These are phyloP conservation scores for Yarrowia phangngaensis DNA, from an alignment of 805 yeast genomes.

Conservation along the genomic window DNA sequence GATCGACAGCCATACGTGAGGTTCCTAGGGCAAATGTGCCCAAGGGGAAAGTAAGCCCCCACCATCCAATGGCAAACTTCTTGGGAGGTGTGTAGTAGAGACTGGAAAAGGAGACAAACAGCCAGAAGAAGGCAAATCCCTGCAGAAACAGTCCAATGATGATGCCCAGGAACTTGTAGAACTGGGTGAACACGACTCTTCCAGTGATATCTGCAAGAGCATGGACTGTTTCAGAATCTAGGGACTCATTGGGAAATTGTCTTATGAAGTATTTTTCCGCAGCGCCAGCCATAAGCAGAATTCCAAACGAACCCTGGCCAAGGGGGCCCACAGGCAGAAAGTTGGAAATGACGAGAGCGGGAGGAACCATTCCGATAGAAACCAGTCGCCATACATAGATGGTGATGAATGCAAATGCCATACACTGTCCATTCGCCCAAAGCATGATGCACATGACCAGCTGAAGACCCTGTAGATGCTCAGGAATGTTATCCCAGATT, in stretches of 20 bases:
- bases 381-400: slow-evolving; percentile 59
- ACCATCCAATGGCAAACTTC: slow-evolving; percentile 53
- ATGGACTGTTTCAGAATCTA: slow-evolving; percentile 35
- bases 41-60: slow-evolving; percentile 88
- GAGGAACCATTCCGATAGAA: slow-evolving; percentile 56
- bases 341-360: slow-evolving; percentile 51
- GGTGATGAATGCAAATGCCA: slow-evolving; percentile 55
- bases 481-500: slow-evolving; percentile 47
- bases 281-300: slow-evolving; percentile 53
- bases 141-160: slow-evolving; percentile 46
- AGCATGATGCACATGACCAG: slow-evolving; percentile 53
- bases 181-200: slow-evolving; percentile 8
- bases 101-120: slow-evolving; percentile 43
- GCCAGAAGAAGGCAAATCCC: slow-evolving; percentile 59
- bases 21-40: slow-evolving; percentile 74
- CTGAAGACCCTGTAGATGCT: slow-evolving; percentile 50
- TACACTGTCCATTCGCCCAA: slow-evolving; percentile 64
- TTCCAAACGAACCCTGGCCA: slow-evolving; percentile 79
- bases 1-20: slow-evolving; percentile 48
- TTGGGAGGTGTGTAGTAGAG: slow-evolving; percentile 40
- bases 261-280: slow-evolving; percentile 32
- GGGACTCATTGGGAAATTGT: slow-evolving; percentile 34
- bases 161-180: slow-evolving; percentile 38
- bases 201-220: not conserved
- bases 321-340: slow-evolving; percentile 79